A percentile compares a stretch with the other conserved stretches of the same genome.
Evolutionary conservation across 2,329 filamentous ascomycete genomes (phyloP).

Genomic region (Chrysoporthe austroafricana): DNA sequence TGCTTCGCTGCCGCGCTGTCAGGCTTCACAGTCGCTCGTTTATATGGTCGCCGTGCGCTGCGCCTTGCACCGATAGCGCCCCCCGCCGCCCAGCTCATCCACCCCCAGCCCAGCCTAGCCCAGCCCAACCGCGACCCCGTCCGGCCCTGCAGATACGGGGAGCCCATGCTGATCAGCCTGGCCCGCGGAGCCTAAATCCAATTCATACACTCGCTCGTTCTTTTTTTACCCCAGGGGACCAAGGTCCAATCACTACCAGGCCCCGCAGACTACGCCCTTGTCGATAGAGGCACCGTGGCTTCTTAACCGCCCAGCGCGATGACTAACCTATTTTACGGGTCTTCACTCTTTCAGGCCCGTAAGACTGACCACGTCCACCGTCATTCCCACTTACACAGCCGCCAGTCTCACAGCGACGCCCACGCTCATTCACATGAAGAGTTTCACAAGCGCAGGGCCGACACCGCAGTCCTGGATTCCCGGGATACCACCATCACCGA

Average conservation of each 20-base stretch:
- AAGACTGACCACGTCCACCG: slow-evolving; percentile 34
- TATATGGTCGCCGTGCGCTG: slow-evolving; percentile 22
- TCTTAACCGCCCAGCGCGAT: slow-evolving; percentile 46
- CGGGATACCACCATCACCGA: slow-evolving; percentile 44
- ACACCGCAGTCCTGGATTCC: slow-evolving; percentile 32
- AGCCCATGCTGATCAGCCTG: slow-evolving; percentile 22
- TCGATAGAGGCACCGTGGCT: slow-evolving; percentile 25
- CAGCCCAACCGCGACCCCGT: background rate
- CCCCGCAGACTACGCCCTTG: slow-evolving; percentile 10
- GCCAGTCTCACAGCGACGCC: slow-evolving; percentile 28
- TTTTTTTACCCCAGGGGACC: slow-evolving; percentile 2
- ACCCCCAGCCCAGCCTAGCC: slow-evolving; percentile 9
- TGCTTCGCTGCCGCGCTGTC: background rate
- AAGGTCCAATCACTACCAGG: slow-evolving; percentile 16
- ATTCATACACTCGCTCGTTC: slow-evolving; percentile 25
- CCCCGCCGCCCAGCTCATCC: slow-evolving; percentile 14
- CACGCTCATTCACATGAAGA: slow-evolving; percentile 37
- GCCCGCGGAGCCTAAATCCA: slow-evolving; percentile 20
- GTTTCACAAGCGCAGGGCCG: slow-evolving; percentile 36
- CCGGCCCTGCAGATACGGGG: slow-evolving; percentile 21
- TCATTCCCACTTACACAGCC: slow-evolving; percentile 36
- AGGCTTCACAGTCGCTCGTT: slow-evolving; percentile 12
- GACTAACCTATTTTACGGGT: slow-evolving; percentile 49
- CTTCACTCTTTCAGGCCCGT: slow-evolving; percentile 55
- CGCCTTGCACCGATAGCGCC: slow-evolving; percentile 18